phyloP scores from a whole-genome alignment of 805 yeast species.

The Kluyveromyces siamensis region DNA sequence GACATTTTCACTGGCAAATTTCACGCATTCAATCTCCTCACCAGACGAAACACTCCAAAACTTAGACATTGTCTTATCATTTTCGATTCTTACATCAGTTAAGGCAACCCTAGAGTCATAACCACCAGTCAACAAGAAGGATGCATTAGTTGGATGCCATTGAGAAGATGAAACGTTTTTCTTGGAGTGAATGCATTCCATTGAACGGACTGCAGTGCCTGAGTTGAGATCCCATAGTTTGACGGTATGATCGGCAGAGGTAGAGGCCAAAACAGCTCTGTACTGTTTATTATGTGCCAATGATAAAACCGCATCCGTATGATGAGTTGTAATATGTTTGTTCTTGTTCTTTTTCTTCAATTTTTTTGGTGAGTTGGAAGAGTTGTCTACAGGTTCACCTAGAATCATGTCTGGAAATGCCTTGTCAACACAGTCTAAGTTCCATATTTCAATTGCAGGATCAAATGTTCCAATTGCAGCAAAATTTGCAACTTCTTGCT shows the following conservation, averaged over 20 bases:
- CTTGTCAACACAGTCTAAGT: slow-evolving; percentile 82
- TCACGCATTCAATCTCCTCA: slow-evolving; percentile 78
- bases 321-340: slow-evolving; percentile 61
- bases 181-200: slow-evolving; percentile 55
- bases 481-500: slow-evolving; percentile 64
- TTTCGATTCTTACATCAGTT: slow-evolving; percentile 75
- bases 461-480: slow-evolving; percentile 97
- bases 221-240: slow-evolving; percentile 88
- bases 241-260: slow-evolving; percentile 91
- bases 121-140: slow-evolving; percentile 80
- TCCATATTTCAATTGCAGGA: slow-evolving; percentile 96
- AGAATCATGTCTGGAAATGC: slow-evolving; percentile 90
- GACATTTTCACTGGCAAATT: slow-evolving; percentile 52
- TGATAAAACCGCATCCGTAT: slow-evolving; percentile 89
- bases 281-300: slow-evolving; percentile 73
- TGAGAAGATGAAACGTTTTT: slow-evolving; percentile 78
- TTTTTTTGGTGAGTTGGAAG: slow-evolving; percentile 25
- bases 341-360: slow-evolving; percentile 40
- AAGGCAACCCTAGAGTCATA: slow-evolving; percentile 78
- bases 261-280: slow-evolving; percentile 81
- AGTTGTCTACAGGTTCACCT: slow-evolving; percentile 59
- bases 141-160: slow-evolving; percentile 70
- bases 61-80: slow-evolving; percentile 49
- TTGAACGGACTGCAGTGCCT: slow-evolving; percentile 69
- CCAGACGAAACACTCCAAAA: slow-evolving; percentile 52